phyloP scores from a whole-genome alignment of 306 rosid genomes.

The Glycine tomentella region DNA sequence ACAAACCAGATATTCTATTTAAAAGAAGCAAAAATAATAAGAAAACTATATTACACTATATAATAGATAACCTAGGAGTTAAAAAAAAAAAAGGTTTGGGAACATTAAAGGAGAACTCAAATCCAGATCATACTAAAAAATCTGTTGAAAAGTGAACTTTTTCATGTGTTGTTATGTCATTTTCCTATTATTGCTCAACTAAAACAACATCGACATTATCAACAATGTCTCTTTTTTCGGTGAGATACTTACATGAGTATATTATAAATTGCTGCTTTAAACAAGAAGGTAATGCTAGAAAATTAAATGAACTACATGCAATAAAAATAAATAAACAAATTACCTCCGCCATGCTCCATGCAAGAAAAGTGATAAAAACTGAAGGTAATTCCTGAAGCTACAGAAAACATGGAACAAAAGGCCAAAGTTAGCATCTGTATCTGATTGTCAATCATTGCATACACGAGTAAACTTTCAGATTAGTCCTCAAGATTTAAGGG shows the following conservation, averaged over 20 bases:
- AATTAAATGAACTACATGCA: background rate
- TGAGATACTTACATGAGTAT: no score
- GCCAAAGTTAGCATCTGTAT: slow-evolving; percentile 14
- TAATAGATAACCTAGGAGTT: background rate
- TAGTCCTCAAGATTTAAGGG: background rate
- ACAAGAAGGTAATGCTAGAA: slow-evolving; percentile 14
- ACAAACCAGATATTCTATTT: background rate
- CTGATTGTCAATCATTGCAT: slow-evolving; percentile 28
- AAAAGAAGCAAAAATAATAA: background rate
- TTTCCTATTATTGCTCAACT: background rate
- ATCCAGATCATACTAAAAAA: no score
- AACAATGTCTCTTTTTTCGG: background rate
- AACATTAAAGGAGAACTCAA: slow-evolving; percentile 13
- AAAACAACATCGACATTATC: slow-evolving; percentile 5
- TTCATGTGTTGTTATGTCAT: slow-evolving; percentile 4
- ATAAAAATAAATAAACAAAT: slow-evolving; percentile 19
- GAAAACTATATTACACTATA: background rate
- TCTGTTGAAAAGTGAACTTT: background rate
- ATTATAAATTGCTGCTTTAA: background rate
- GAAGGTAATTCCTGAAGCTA: slow-evolving; percentile 79
- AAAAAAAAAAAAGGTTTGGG: background rate
- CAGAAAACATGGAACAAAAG: slow-evolving; percentile 35
- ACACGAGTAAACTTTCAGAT: background rate
- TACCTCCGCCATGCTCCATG: slow-evolving; percentile 93
- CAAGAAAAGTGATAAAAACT: slow-evolving; percentile 76